A percentile compares a stretch with the other conserved stretches of the same genome.
Evolutionary conservation across 345 rosid genomes (phyloP).

Genomic region (Bruguiera gymnorhiza): DNA sequence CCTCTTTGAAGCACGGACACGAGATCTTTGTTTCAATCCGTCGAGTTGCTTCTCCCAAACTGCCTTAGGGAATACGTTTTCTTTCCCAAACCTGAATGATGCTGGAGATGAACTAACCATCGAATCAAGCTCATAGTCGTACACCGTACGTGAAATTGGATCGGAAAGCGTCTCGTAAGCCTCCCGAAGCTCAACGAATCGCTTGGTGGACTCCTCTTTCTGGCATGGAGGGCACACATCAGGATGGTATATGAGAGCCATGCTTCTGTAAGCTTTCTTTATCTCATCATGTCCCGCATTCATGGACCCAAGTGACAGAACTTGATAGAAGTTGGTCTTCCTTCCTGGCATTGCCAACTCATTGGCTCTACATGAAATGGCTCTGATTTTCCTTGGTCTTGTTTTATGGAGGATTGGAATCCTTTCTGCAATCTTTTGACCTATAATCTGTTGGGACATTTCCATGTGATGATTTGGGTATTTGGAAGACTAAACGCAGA

Average conservation of each 20-base stretch:
- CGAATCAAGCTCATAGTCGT: constrained; percentile 32
- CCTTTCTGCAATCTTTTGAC: constrained; percentile 1
- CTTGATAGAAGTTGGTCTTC: constrained; percentile 27
- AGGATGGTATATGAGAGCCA: constrained; percentile 41
- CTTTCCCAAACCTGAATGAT: constrained; percentile 1
- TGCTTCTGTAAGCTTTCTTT: constrained; percentile 42
- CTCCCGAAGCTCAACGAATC: constrained; percentile 39
- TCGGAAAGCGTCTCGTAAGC: constrained; percentile 44
- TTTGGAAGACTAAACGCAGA: not conserved
- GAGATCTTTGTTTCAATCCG: constrained; percentile 29
- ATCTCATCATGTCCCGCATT: constrained; percentile 36
- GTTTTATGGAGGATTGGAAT: not conserved
- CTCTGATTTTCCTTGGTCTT: constrained; percentile 7
- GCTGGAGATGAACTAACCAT: not conserved
- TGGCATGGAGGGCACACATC: constrained; percentile 35
- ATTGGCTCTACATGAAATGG: constrained; percentile 10
- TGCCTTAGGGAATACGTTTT: constrained; percentile 12
- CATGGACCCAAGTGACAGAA: constrained; percentile 30
- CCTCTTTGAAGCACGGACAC: constrained; percentile 19
- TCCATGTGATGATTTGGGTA: not conserved
- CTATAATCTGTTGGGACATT: not conserved
- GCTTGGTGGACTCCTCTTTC: constrained; percentile 30
- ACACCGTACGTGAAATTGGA: constrained; percentile 24
- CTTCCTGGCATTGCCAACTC: constrained; percentile 10
- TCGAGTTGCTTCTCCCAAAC: constrained; percentile 40